A percentile compares a stretch with the other conserved stretches of the same genome.
Evolutionary conservation across 495 filamentous ascomycete species (phyloP).

Genomic region (Copromyces sp.): DNA sequence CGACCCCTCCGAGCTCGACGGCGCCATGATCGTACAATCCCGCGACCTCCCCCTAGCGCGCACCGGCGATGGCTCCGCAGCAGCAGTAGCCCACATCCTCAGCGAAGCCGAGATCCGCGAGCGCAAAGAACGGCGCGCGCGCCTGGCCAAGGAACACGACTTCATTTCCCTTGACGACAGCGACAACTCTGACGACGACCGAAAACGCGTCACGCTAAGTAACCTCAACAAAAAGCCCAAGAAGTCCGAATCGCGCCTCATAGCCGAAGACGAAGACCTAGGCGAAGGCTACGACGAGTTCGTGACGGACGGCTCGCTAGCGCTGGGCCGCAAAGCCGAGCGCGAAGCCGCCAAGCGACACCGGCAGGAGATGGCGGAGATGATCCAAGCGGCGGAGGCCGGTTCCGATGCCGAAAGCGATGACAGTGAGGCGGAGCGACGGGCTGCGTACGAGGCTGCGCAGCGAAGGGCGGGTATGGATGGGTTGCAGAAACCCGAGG

Average conservation of each 20-base stretch:
- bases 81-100: slow-evolving; percentile 39
- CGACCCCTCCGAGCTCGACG: slow-evolving; percentile 45
- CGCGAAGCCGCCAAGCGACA: slow-evolving; percentile 57
- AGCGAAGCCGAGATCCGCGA: slow-evolving; percentile 83
- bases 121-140: slow-evolving; percentile 79
- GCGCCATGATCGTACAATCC: slow-evolving; percentile 52
- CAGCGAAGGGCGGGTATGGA: slow-evolving; percentile 79
- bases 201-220: slow-evolving; percentile 30
- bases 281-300: slow-evolving; percentile 91
- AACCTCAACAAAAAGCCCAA: slow-evolving; percentile 42
- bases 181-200: slow-evolving; percentile 36
- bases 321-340: slow-evolving; percentile 71
- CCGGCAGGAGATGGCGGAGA: slow-evolving; percentile 66
- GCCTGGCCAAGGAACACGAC: slow-evolving; percentile 64
- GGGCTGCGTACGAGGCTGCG: slow-evolving; percentile 76
- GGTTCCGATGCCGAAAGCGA: slow-evolving; percentile 47
- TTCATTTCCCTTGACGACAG: slow-evolving; percentile 67
- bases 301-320: slow-evolving; percentile 71
- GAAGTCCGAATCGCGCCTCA: slow-evolving; percentile 56
- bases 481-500: slow-evolving; percentile 38
- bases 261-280: slow-evolving; percentile 85
- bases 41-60: slow-evolving; percentile 9
- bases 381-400: slow-evolving; percentile 74
- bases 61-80: background rate
- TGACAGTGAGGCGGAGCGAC: slow-evolving; percentile 70